Base-by-base conservation (phyloP, 2,329 filamentous ascomycete species). In the Ophiostoma sp. region DNA sequence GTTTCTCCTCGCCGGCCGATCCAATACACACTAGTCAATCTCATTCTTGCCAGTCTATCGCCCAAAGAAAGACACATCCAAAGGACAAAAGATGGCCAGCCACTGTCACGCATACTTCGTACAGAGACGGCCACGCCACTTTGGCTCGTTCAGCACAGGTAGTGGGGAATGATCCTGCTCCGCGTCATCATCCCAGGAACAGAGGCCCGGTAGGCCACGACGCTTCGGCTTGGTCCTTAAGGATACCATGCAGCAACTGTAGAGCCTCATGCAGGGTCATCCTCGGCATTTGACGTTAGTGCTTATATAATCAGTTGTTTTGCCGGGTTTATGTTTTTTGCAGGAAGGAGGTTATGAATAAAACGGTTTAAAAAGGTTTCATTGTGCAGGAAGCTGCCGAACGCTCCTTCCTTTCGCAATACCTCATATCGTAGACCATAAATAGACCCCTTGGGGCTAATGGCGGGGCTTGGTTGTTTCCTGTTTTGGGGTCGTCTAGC, bases 101-200 rank as follows among this genome's bases (percentile, higher is more conserved):
- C 52, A 57, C 52, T 57, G 48, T 54, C 52, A 4, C 52, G 27
- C 31, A 33, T 64, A 23, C 31, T 36, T 6, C n/a, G 7, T 15
- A 36, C 17, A 10, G 31, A 64, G 27, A 35, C 4, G 11, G 57
- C 57, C 57, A 20, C 60, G 33, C 52, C 31, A 36, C 27, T 57
- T 31, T 57, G 23, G n/a, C 57, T 31, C 31, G 60, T 10, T 15
- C 64, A 39, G 15, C 36, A 35, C 64, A 20, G 36, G 35, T 44
- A 8, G 64, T 67, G 64, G 64, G 64, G 36, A 20, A 27, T 57
- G 23, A 23, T 57, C 52, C 23, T 57, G 52, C 52, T 57, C 52
- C 64, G 36, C 64, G 64, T 67, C 64, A 66, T 66, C 64, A 57
- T 57, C n/a, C 7, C 64, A 67, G 35, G 33, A 36, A 64, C 60